These are phyloP conservation scores for Crithidia brevicula DNA, from an alignment of 208 protist genomes.

Conservation along the genomic window DNA sequence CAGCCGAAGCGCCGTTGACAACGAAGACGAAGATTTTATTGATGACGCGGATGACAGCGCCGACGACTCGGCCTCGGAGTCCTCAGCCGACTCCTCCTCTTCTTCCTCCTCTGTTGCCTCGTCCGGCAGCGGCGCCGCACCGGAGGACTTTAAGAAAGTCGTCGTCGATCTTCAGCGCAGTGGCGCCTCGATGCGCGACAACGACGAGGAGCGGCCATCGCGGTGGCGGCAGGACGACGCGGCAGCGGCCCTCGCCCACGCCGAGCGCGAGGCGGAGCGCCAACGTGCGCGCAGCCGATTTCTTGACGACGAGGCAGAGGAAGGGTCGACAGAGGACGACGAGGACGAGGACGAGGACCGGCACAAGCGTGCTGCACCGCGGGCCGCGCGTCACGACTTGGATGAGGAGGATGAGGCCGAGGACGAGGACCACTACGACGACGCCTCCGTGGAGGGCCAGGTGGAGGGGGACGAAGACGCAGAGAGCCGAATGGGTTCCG, in stretches of 20 bases:
- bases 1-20: not conserved
- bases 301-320: conserved; percentile 86
- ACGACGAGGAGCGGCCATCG: conserved; percentile 57
- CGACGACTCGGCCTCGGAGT: conserved; percentile 16
- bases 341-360: conserved; percentile 29
- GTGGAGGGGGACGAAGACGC: conserved; percentile 3
- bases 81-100: conserved; percentile 12
- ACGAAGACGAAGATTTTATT: conserved; percentile 27
- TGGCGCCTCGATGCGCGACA: conserved; percentile 46
- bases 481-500: not conserved
- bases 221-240: conserved; percentile 63
- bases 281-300: conserved; percentile 50
- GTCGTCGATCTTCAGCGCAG: conserved; percentile 61
- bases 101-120: conserved; percentile 35
- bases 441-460: conserved; percentile 13
- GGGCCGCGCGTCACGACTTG: no score
- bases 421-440: conserved; percentile 19
- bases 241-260: conserved; percentile 35
- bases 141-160: conserved; percentile 65
- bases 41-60: conserved; percentile 25
- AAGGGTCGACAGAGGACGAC: conserved; percentile 49
- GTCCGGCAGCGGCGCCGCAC: conserved; percentile 44
- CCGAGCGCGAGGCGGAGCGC: conserved; percentile 37
- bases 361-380: no score
- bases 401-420: conserved; percentile 23